Percentiles rank a stretch among this genome's conserved stretches.
These are phyloP conservation scores for Phytophthora brassicae DNA, from an alignment of 352 stramenopile species.

Conservation along the genomic window DNA sequence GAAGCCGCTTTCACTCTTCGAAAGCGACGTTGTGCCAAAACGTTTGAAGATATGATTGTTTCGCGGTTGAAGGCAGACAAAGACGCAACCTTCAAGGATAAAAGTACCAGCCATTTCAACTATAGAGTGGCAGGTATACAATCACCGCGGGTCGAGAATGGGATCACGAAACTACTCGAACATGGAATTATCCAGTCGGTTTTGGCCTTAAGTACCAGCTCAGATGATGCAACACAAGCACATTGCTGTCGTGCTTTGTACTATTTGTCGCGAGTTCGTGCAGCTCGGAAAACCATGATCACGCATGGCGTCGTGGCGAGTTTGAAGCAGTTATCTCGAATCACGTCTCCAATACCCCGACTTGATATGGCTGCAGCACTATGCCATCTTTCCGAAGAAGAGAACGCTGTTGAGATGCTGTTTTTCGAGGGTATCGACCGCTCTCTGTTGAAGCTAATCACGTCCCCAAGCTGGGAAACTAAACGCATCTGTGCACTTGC, in stretches of 20 bases:
- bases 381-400: conserved; percentile 69
- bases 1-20: conserved; percentile 41
- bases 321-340: conserved; percentile 53
- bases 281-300: conserved; percentile 60
- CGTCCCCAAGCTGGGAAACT: conserved; percentile 50
- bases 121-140: conserved; percentile 3
- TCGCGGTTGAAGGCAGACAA: conserved; percentile 32
- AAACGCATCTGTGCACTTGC: conserved; percentile 70
- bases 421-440: conserved; percentile 76
- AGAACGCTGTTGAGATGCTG: conserved; percentile 50
- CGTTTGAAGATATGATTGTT: conserved; percentile 78
- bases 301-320: conserved; percentile 44
- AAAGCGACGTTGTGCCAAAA: conserved; percentile 72
- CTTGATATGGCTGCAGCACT: conserved; percentile 71
- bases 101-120: not conserved
- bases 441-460: conserved; percentile 49
- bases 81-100: not conserved
- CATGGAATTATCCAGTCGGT: conserved; percentile 74
- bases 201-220: conserved; percentile 42
- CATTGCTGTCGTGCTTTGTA: conserved; percentile 77
- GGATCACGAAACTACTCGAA: conserved; percentile 47
- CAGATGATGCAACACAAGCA: conserved; percentile 49
- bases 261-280: conserved; percentile 46
- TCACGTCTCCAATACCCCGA: conserved; percentile 23
- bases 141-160: conserved; percentile 10